A percentile compares a stretch with the other conserved stretches of the same genome.
phyloP scores from a whole-genome alignment of 2,329 filamentous ascomycete genomes.

The Aspergillus proliferans region DNA sequence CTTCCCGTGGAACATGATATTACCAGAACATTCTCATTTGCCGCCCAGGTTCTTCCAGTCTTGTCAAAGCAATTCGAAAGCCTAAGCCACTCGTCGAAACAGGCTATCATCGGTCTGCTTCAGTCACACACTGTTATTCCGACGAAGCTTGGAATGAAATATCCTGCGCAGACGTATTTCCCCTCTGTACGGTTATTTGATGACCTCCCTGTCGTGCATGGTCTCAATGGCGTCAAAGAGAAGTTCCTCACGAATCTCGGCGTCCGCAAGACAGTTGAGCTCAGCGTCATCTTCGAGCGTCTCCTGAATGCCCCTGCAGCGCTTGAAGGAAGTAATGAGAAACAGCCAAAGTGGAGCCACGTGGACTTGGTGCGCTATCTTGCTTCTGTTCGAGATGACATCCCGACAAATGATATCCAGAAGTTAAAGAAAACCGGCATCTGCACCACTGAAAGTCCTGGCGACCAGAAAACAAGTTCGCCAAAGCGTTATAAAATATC shows the following conservation, averaged over 20 bases:
- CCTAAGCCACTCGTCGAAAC: constrained; percentile 61
- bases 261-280: constrained; percentile 89
- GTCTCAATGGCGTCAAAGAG: constrained; percentile 75
- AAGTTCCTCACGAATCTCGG: constrained; percentile 79
- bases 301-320: constrained; percentile 58
- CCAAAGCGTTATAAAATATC: constrained; percentile 62
- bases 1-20: constrained; percentile 62
- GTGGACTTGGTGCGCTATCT: constrained; percentile 93
- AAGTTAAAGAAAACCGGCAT: constrained; percentile 72
- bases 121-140: constrained; percentile 70
- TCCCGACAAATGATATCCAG: constrained; percentile 73
- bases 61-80: constrained; percentile 87
- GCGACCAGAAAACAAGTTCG: constrained; percentile 49
- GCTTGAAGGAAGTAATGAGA: constrained; percentile 43
- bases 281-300: constrained; percentile 87
- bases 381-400: constrained; percentile 81
- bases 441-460: constrained; percentile 65
- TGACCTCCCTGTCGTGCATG: constrained; percentile 75
- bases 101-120: constrained; percentile 59
- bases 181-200: constrained; percentile 91
- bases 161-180: constrained; percentile 82
- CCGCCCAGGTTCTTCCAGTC: constrained; percentile 68
- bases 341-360: constrained; percentile 69
- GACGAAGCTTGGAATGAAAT: constrained; percentile 83
- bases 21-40: constrained; percentile 65